Base-by-base conservation (phyloP, 2,329 filamentous ascomycete species). In the Aspergillus costaricaensis region DNA sequence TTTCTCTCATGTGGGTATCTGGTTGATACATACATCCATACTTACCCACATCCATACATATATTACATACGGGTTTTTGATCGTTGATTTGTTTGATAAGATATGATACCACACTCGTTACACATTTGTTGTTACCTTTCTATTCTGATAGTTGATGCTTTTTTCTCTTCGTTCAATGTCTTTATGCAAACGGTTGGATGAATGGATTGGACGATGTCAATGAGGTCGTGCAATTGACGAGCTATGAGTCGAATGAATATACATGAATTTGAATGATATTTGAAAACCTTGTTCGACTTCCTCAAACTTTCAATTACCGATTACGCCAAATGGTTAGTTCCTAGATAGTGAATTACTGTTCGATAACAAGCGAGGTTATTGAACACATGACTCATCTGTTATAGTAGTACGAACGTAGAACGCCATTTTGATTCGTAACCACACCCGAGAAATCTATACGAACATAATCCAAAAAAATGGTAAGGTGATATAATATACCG, bases 21-120 rank as follows among this genome's bases (percentile, higher is more conserved):
- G n/a, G n/a, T n/a, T n/a, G n/a, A 48, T 27, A 27, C 44, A 48
- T 48, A 48, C 15, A 2, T 9, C n/a, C 23, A 32, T 30, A 27
- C 8, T 32, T 30, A 23, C 41, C 32, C 32, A 49, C 44, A 12
- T 6, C 4, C 25, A 50, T 50, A 19, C 47, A 32, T 30, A 36
- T 43, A 12, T 19, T 44, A 50, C 47, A 30, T 30, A 32, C 15
- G 15, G 8, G 25, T 19, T 32, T n/a, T 4, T 32, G 47, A 27
- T 19, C 32, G 47, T 50, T 50, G 47, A 44, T 44, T 36, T 36
- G 12, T 14, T 36, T 36, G 32, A 12, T 5, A 14, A 14, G 32
- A 50, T 50, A 50, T 32, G 47, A 50, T 50, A 50, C 47, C 32
- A 27, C 47, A 50, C n/a, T 50, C 47, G 47, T 50, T 32, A 32